Evolutionary conservation across 345 rosid species (phyloP), one percentile per base, ranked within the genome.

Genomic region (Pugionium dolabratum): DNA sequence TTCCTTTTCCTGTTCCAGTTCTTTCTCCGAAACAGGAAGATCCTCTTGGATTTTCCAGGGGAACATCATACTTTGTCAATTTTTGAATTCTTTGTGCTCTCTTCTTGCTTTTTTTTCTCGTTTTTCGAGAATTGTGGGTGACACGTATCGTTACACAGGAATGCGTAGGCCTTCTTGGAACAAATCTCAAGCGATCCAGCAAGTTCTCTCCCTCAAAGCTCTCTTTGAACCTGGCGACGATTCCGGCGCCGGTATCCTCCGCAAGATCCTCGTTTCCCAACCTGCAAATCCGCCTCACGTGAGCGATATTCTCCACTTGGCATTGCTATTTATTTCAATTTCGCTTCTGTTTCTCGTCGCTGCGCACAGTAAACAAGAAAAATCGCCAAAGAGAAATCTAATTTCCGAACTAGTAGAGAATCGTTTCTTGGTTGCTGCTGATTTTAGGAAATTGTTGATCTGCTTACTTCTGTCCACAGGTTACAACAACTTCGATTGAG

Each of bases 161-260:
- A 91, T 91, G 97, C 86, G 97, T 7, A 79, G 90, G 45, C 97
- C 97, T 25, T 91, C 97, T 3, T 91, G 97, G 97, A 91, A 91
- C 87, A 88, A 91, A 76, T 91, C 97, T 54, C 97, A 91, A 77
- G 97, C 97, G 83, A 86, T 91, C 86, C 96, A 91, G 82, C 97
- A 91, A 76, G 97, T 91, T 32, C 64, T 91, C n/a, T 88, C 88
- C 4, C 91, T 91, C 34, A 91, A 91, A 77, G 90, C 91, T 60
- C 76, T 91, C 27, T 86, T 79, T 9, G 97, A 86, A 32, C 78
- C 86, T 18, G 77, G 73, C 29, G 88, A 80, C 7, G 91, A 83
- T 57, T 79, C 96, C 77, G 18, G 18, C 18, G 84, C 86, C 71
- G 85, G 83, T 30, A 78, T 85, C 76, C 80, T 85, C 56, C 76